Percentiles rank a stretch among this genome's conserved stretches.
phyloP scores from a whole-genome alignment of 192 early-diverging fungal genomes.

The Coemansia sp. region DNA sequence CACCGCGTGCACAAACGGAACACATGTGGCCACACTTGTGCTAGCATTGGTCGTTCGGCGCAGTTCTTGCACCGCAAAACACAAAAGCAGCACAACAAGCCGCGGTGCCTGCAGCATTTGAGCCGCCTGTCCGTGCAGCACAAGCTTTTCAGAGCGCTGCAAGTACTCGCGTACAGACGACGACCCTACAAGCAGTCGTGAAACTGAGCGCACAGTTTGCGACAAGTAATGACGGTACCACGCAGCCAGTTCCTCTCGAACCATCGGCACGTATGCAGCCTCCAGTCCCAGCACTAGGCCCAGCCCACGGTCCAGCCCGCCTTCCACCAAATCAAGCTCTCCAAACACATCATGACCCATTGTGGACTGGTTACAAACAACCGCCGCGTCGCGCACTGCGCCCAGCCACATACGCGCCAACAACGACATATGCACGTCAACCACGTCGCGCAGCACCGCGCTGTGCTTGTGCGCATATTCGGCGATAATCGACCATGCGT shows the following conservation, averaged over 20 bases:
- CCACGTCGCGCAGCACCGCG: conserved; percentile 8
- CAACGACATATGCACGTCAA: conserved; percentile 24
- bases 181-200: conserved; percentile 1
- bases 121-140: background rate
- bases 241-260: conserved; percentile 9
- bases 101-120: background rate
- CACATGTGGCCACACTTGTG: background rate
- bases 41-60: background rate
- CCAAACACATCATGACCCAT: background rate
- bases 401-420: conserved; percentile 32
- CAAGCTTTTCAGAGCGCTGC: background rate
- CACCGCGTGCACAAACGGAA: background rate
- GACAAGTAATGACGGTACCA: conserved; percentile 37
- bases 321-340: background rate
- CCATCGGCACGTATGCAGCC: conserved; percentile 20
- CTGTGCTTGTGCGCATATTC: conserved; percentile 2
- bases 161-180: background rate
- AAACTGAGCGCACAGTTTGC: conserved; percentile 13
- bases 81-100: conserved; percentile 1
- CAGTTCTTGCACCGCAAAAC: conserved; percentile 5
- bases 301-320: background rate
- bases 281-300: conserved; percentile 40
- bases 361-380: background rate
- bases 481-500: conserved; percentile 23
- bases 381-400: conserved; percentile 35